phyloP scores from a whole-genome alignment of 495 filamentous ascomycete genomes.

The Aspergillus biplanus region DNA sequence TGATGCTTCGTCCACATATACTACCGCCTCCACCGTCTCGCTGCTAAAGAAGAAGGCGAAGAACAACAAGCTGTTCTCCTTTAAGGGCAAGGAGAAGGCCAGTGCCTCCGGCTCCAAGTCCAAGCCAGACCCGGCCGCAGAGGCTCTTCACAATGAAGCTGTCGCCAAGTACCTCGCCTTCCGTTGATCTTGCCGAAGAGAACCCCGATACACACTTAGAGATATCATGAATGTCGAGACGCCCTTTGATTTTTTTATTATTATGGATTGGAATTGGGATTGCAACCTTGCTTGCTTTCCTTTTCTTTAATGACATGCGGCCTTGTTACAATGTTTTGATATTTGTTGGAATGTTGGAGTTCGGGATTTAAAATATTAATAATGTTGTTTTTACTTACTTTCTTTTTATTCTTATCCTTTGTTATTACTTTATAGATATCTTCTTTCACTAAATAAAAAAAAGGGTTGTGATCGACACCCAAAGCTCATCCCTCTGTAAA shows the following conservation, averaged over 20 bases:
- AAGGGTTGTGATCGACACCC: not conserved
- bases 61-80: constrained; percentile 34
- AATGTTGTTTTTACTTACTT: not conserved
- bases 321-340: not conserved
- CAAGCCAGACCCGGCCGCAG: constrained; percentile 7
- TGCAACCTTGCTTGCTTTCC: not conserved
- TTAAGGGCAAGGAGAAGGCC: constrained; percentile 17
- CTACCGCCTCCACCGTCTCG: constrained; percentile 32
- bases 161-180: constrained; percentile 35
- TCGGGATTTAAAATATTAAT: constrained; percentile 1
- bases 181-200: constrained; percentile 23
- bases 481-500: not conserved
- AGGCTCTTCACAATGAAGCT: constrained; percentile 36
- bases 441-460: not conserved
- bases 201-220: not conserved
- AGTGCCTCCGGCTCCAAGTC: constrained; percentile 14
- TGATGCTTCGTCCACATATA: constrained; percentile 32
- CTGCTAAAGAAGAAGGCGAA: constrained; percentile 30
- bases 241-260: not conserved
- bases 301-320: not conserved
- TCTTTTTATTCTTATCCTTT: not conserved
- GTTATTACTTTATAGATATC: not conserved
- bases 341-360: not conserved
- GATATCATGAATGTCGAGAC: not conserved
- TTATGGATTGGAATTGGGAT: not conserved